These are phyloP conservation scores for Xylona heveae DNA, from an alignment of 495 filamentous ascomycete species.

Conservation along the genomic window DNA sequence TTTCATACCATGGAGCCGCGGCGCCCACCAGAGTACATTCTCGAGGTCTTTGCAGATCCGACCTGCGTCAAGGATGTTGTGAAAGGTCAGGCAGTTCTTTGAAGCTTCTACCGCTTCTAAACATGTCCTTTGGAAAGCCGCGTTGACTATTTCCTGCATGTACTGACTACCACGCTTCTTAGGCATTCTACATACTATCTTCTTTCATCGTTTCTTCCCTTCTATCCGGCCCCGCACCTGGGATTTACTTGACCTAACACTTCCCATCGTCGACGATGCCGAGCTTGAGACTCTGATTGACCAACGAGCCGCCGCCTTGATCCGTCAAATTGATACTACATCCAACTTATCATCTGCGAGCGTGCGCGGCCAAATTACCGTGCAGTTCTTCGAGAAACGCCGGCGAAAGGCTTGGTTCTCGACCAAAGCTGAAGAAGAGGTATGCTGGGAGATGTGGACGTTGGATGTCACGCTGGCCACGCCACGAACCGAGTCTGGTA, in stretches of 20 bases:
- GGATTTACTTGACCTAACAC: slow-evolving; percentile 79
- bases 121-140: slow-evolving; percentile 2
- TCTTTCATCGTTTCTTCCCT: slow-evolving; percentile 96
- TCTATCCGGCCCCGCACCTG: slow-evolving; percentile 62
- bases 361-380: slow-evolving; percentile 58
- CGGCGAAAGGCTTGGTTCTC: slow-evolving; percentile 65
- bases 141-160: neutral
- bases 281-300: slow-evolving; percentile 89
- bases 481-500: slow-evolving; percentile 74
- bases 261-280: slow-evolving; percentile 70
- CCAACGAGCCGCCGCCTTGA: slow-evolving; percentile 54
- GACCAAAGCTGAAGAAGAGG: slow-evolving; percentile 65
- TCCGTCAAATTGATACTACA: slow-evolving; percentile 32
- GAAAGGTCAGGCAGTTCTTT: slow-evolving; percentile 60
- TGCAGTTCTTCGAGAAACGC: slow-evolving; percentile 91
- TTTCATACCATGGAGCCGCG: slow-evolving; percentile 28
- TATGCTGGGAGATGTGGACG: slow-evolving; percentile 93
- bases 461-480: slow-evolving; percentile 79
- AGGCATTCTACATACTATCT: slow-evolving; percentile 94
- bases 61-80: slow-evolving; percentile 63
- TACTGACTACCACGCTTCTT: slow-evolving; percentile 1
- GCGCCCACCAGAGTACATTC: slow-evolving; percentile 31
- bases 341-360: slow-evolving; percentile 26
- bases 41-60: slow-evolving; percentile 22
- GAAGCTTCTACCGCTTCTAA: too few species aligned